phyloP scores from a whole-genome alignment of 257 asterid genomes.

The Paulownia fortunei region DNA sequence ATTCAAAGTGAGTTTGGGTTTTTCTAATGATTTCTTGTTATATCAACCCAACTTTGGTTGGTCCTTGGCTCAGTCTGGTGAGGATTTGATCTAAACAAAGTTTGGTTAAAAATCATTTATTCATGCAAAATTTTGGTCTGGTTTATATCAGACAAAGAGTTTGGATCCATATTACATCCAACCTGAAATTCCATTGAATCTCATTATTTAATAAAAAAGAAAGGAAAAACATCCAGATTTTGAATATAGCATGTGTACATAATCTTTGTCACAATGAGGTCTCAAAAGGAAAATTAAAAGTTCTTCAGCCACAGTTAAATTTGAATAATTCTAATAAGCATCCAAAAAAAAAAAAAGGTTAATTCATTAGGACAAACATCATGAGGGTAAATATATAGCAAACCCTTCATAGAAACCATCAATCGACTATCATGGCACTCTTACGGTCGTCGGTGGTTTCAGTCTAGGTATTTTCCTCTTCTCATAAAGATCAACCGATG shows the following conservation, averaged over 20 bases:
- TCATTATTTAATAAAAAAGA: not conserved
- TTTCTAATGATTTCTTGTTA: no score
- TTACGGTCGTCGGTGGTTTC: conserved; percentile 43
- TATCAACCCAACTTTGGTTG: no score
- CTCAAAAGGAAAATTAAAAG: no score
- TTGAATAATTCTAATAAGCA: not conserved
- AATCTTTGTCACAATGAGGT: not conserved
- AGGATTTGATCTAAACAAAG: no score
- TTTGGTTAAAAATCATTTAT: no score
- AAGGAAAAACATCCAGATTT: not conserved
- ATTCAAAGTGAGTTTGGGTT: no score
- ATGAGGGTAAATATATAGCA: not conserved
- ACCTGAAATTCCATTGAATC: no score
- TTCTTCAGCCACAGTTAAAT: not conserved
- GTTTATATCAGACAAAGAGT: no score
- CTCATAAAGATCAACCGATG: conserved; percentile 33
- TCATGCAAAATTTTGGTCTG: no score
- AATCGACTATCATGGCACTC: conserved; percentile 42
- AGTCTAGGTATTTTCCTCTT: conserved; percentile 41
- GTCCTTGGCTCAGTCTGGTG: no score
- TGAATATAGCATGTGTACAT: not conserved
- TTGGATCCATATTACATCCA: no score
- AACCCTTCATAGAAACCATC: not conserved
- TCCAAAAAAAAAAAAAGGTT: not conserved
- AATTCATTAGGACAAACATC: not conserved